These are phyloP conservation scores for Aspergillus sparsus DNA, from an alignment of 495 filamentous ascomycete species.

Conservation along the genomic window DNA sequence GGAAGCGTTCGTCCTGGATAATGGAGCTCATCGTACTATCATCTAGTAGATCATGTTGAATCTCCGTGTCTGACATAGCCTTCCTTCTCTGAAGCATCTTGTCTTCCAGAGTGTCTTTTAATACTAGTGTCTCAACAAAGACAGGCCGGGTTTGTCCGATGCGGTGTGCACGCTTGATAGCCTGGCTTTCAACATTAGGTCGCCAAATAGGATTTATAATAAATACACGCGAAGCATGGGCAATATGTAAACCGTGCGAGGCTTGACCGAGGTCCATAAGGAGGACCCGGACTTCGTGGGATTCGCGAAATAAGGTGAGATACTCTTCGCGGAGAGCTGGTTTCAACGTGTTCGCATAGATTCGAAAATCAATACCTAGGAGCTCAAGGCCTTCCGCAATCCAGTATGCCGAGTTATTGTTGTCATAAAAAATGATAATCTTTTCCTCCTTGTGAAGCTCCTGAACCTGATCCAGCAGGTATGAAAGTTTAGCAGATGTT, in stretches of 20 bases:
- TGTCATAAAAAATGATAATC: slow-evolving; percentile 91
- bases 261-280: slow-evolving; percentile 90
- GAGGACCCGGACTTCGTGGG: slow-evolving; percentile 64
- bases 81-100: slow-evolving; percentile 72
- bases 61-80: slow-evolving; percentile 78
- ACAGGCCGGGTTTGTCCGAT: slow-evolving; percentile 84
- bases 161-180: slow-evolving; percentile 85
- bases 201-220: slow-evolving; percentile 89
- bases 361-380: slow-evolving; percentile 72
- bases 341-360: slow-evolving; percentile 74
- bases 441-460: slow-evolving; percentile 71
- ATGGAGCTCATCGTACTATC: slow-evolving; percentile 76
- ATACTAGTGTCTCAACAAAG: slow-evolving; percentile 81
- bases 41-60: slow-evolving; percentile 67
- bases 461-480: slow-evolving; percentile 72
- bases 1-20: slow-evolving; percentile 69
- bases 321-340: slow-evolving; percentile 65
- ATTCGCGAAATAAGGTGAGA: slow-evolving; percentile 73
- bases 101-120: slow-evolving; percentile 83
- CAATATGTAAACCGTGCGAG: slow-evolving; percentile 83
- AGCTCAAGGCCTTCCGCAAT: slow-evolving; percentile 81
- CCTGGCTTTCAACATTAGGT: slow-evolving; percentile 84
- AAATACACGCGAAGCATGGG: slow-evolving; percentile 80
- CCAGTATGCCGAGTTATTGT: slow-evolving; percentile 79
- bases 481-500: slow-evolving; percentile 83